These are phyloP conservation scores for Mycena chlorophos DNA, from an alignment of 768 basidiomycete genomes.

Conservation along the genomic window DNA sequence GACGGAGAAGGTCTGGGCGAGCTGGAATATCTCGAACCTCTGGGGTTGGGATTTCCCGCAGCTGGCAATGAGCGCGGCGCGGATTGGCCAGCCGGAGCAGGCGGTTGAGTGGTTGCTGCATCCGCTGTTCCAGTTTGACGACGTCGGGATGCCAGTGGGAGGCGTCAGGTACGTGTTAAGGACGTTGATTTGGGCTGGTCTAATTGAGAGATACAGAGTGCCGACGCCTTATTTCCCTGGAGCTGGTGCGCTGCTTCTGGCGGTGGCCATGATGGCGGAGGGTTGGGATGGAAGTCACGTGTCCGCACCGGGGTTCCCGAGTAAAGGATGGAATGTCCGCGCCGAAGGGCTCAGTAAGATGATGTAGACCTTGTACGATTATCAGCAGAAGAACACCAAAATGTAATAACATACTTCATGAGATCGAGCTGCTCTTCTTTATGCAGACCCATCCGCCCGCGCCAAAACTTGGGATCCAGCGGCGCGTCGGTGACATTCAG, in stretches of 20 bases:
- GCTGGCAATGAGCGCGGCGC: conserved; percentile 62
- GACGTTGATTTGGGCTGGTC: background rate
- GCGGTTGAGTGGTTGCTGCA: conserved; percentile 58
- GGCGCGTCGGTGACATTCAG: conserved; percentile 34
- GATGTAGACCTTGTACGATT: conserved; percentile 23
- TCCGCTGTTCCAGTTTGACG: conserved; percentile 57
- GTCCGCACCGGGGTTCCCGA: conserved; percentile 42
- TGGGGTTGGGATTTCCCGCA: conserved; percentile 69
- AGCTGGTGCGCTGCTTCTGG: conserved; percentile 50
- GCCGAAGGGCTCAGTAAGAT: conserved; percentile 38
- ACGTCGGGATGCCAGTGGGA: conserved; percentile 60
- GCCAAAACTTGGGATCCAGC: conserved; percentile 54
- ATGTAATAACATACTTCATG: conserved; percentile 12
- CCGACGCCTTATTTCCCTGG: conserved; percentile 64
- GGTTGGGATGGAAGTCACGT: conserved; percentile 55
- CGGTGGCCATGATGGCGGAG: conserved; percentile 57
- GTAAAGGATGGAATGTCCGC: conserved; percentile 38
- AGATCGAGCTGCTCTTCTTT: conserved; percentile 57
- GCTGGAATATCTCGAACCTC: conserved; percentile 55
- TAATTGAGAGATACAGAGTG: conserved; percentile 29
- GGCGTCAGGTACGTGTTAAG: conserved; percentile 35
- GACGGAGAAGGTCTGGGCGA: conserved; percentile 51
- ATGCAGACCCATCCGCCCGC: conserved; percentile 68
- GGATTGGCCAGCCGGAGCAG: conserved; percentile 47
- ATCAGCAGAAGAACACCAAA: background rate